phyloP scores from a whole-genome alignment of 345 rosid species.

The Populus davidiana region DNA sequence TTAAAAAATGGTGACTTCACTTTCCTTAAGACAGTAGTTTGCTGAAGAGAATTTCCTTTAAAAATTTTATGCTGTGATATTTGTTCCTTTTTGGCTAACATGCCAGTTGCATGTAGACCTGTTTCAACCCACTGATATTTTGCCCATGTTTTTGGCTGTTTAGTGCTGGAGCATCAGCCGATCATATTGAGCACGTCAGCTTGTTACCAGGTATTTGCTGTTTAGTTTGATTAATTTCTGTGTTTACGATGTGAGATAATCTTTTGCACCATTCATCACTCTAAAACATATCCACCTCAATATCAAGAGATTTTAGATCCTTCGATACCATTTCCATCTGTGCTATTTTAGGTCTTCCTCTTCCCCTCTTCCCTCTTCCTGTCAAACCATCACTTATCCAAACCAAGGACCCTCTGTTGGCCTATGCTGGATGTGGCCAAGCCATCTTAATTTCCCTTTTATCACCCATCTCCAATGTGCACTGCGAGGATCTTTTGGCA shows the following conservation, averaged over 20 bases:
- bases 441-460: no score
- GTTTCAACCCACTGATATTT: background rate
- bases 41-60: background rate
- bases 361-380: no score
- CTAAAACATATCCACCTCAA: no score
- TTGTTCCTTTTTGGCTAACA: background rate
- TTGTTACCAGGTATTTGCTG: conserved; percentile 69
- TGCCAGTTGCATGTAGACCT: background rate
- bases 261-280: background rate
- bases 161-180: conserved; percentile 50
- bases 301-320: no score
- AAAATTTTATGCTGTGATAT: background rate
- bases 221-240: background rate
- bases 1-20: background rate
- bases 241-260: background rate
- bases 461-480: no score
- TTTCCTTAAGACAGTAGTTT: background rate
- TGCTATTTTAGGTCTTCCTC: no score
- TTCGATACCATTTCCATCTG: no score
- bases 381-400: no score
- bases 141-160: conserved; percentile 12
- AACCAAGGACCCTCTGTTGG: no score
- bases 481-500: no score
- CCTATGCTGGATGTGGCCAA: no score
- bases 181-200: conserved; percentile 51